Base-by-base conservation (phyloP, 192 early-diverging fungal species). In the Coemansia sp. region DNA sequence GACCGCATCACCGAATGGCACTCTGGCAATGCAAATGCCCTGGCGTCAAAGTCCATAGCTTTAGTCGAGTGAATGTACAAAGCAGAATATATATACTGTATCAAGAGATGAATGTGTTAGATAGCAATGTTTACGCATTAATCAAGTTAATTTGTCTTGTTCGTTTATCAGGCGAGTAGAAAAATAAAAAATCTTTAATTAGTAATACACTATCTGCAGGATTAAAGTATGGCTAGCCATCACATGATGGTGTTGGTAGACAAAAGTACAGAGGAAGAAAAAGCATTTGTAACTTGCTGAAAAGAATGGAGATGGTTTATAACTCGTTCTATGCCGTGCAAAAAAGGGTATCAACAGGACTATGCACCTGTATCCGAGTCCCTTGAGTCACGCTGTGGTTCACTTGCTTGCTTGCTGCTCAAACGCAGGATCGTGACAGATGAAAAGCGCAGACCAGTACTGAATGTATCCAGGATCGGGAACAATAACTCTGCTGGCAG, bases 371-470 rank as follows among this genome's bases (percentile, higher is more conserved):
- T 32, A 32, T 32, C 32, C 32, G 32, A 32, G 32, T 32, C 32
- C 32, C 32, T 32, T 32, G 32, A 4, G 13, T 8, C 38, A 8
- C n/a, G 9, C 21, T 8, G 9, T 59, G 57, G 38, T 39, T 59
- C 54, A 12, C 6, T 40, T 59, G 8, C 7, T 38, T n/a, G 57
- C 3, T 5, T 18, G 0, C 5, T n/a, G 7, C 49, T 61, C 47
- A 21, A 69, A 49, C 5, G 69, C 64, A 0, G 81, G 76, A 7
- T 83, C 81, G 21, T 71, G 67, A 62, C 75, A 68, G 5, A 56
- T 65, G 60, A 78, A 83, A 66, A 83, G 59, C 56, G 76, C 74
- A 10, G 75, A 64, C 81, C 81, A 83, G 67, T 76, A 78, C 69
- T 72, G 81, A 39, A 83, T 32, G 62, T 69, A 78, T 10, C 54